Base-by-base conservation (phyloP, 148 eudicot species). In the Bassia scoparia region DNA sequence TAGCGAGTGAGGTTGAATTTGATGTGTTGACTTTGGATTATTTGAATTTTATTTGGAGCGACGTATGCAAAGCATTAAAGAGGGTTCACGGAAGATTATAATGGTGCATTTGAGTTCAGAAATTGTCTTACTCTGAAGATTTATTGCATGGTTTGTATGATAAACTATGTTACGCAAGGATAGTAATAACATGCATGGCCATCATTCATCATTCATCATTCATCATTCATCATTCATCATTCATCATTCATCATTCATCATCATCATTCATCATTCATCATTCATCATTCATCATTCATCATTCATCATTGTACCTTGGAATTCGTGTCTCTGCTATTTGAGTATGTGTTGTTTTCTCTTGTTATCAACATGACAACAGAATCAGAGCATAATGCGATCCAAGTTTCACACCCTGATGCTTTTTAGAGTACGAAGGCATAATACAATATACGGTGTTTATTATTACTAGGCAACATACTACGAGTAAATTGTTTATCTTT, bases 261-360 rank as follows among this genome's bases (percentile, higher is more conserved):
- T n/a, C n/a, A n/a, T n/a, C n/a, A n/a, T n/a, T n/a, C n/a, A n/a
- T n/a, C n/a, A n/a, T n/a, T n/a, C n/a, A n/a, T n/a, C n/a, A n/a
- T n/a, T n/a, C n/a, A n/a, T n/a, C n/a, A n/a, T n/a, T n/a, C n/a
- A n/a, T n/a, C n/a, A n/a, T n/a, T n/a, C n/a, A n/a, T n/a, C n/a
- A n/a, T n/a, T n/a, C n/a, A n/a, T n/a, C 76, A 79, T 79, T 75
- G n/a, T 67, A 30, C 67, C 56, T 79, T 15, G 70, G 16, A 59
- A 35, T 38, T 75, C 61, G 71, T 70, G 74, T 70, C 38, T 63
- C 46, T 73, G 16, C 35, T 9, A 21, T 18, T 68, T 60, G 23
- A 1, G 27, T 48, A 17, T 18, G 61, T 12, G 54, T 29, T 11
- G 35, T 52, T 23, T 20, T 53, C 56, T 12, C 54, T 62, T 37